Conservation (phyloP, 331 rosid genomes). For the Quercus lobata region DNA sequence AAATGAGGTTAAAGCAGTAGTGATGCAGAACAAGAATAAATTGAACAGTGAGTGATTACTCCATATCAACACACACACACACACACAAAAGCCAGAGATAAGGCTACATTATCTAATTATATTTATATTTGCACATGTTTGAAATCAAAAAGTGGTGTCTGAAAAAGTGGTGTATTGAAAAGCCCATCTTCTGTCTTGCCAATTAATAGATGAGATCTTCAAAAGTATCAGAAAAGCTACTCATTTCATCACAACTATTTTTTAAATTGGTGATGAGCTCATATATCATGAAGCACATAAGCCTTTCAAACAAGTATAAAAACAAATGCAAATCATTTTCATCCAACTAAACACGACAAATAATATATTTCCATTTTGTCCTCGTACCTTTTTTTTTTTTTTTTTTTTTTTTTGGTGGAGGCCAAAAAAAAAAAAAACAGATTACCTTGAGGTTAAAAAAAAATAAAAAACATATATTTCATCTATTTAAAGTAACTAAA, state of each 20-base stretch:
- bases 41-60: not conserved
- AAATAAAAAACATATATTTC: not conserved
- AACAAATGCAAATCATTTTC: not conserved
- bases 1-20: not conserved
- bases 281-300: not conserved
- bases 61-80: not conserved
- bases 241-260: not conserved
- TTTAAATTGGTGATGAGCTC: not conserved
- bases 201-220: not conserved
- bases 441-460: not conserved
- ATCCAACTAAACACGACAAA: not conserved
- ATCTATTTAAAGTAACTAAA: not conserved
- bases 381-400: not conserved
- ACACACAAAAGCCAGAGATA: not conserved
- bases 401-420: not conserved
- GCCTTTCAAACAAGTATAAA: conserved; percentile 2
- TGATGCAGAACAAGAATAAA: not conserved
- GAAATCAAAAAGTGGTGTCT: not conserved
- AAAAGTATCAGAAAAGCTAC: conserved; percentile 9
- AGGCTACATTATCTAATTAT: not conserved
- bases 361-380: not conserved
- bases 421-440: not conserved
- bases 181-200: not conserved
- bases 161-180: not conserved
- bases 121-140: not conserved